Conservation (phyloP, 495 filamentous ascomycete genomes). For the Tirmania nivea region DNA sequence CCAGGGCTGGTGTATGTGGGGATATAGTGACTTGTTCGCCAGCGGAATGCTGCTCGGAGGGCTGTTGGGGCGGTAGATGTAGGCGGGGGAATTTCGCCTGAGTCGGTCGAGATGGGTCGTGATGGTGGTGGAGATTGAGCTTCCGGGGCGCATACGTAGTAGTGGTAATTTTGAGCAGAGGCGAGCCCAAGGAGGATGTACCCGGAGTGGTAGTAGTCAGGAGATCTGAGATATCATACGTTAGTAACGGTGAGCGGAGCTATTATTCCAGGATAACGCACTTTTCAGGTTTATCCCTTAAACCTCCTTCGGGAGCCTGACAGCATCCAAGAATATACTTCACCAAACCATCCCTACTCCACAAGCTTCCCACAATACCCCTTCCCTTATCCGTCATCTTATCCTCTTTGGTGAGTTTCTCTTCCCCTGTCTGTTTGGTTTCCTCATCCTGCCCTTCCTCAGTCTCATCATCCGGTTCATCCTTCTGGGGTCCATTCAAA, state of each 20-base stretch:
- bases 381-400: slow-evolving; percentile 13
- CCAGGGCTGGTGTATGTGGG: neutral
- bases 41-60: neutral
- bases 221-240: slow-evolving; percentile 27
- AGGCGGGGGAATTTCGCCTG: slow-evolving; percentile 22
- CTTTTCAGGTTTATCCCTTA: slow-evolving; percentile 87
- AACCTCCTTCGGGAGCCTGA: slow-evolving; percentile 54
- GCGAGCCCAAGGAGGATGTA: slow-evolving; percentile 78
- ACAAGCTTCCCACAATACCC: slow-evolving; percentile 31
- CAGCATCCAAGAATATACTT: slow-evolving; percentile 79
- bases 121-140: slow-evolving; percentile 17
- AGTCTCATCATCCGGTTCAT: neutral
- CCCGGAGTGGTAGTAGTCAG: slow-evolving; percentile 80
- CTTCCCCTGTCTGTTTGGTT: no score
- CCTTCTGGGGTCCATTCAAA: slow-evolving; percentile 28
- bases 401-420: slow-evolving; percentile 1
- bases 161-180: slow-evolving; percentile 54
- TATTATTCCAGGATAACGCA: slow-evolving; percentile 26
- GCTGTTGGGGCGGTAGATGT: neutral
- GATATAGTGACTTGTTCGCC: neutral
- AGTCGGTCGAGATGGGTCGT: slow-evolving; percentile 39
- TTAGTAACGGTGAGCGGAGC: neutral
- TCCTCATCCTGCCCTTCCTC: neutral
- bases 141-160: slow-evolving; percentile 25
- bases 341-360: slow-evolving; percentile 62